These are phyloP conservation scores for Pythium aquatile DNA, from an alignment of 352 stramenopile species.

Conservation along the genomic window DNA sequence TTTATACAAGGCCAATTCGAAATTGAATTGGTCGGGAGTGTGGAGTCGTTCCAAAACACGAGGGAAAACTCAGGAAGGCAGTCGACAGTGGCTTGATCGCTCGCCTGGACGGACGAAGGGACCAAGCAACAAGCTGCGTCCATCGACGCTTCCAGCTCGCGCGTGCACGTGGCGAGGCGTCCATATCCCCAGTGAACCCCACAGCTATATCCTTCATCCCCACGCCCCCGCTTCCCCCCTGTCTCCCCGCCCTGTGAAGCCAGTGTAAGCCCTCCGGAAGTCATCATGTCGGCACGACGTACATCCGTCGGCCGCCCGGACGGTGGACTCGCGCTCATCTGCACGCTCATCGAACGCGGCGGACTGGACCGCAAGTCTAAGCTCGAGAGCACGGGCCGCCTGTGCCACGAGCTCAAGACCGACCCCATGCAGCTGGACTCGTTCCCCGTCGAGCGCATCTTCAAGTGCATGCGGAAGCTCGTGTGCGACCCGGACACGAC, in stretches of 20 bases:
- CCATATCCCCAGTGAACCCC: background rate
- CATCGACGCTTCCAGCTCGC: background rate
- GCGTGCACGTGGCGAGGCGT: background rate
- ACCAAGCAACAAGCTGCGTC: background rate
- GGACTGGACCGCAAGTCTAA: conserved; percentile 87
- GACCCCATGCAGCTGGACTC: conserved; percentile 79
- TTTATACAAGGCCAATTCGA: conserved; percentile 19
- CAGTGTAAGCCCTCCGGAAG: background rate
- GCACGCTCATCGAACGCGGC: conserved; percentile 78
- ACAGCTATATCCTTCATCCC: background rate
- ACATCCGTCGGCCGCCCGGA: conserved; percentile 40
- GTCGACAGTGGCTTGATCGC: background rate
- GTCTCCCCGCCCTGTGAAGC: background rate
- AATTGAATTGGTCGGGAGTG: conserved; percentile 22
- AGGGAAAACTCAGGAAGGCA: conserved; percentile 20
- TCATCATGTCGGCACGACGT: conserved; percentile 31
- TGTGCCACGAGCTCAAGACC: conserved; percentile 87
- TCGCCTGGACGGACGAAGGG: background rate
- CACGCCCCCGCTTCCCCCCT: background rate
- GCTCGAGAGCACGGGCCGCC: conserved; percentile 77
- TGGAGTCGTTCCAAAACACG: conserved; percentile 26
- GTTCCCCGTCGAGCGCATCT: conserved; percentile 78
- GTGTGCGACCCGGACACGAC: conserved; percentile 80
- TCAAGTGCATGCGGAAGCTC: conserved; percentile 75
- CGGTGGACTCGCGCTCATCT: conserved; percentile 73